A percentile compares a stretch with the other conserved stretches of the same genome.
Evolutionary conservation across 2,329 filamentous ascomycete species (phyloP).

Genomic region (Colletotrichum trifolii): DNA sequence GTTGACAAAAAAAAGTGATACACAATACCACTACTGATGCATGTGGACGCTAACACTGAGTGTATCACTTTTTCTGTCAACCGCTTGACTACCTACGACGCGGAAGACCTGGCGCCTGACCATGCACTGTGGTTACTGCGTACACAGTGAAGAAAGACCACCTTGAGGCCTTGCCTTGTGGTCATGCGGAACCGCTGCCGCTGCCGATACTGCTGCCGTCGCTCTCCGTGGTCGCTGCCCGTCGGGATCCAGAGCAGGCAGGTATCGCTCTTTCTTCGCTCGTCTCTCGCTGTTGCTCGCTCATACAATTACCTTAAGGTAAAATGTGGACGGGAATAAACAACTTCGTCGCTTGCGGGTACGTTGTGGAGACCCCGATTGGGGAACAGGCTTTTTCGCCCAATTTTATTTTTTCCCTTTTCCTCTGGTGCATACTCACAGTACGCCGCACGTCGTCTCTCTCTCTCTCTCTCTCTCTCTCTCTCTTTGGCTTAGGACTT

Average conservation of each 20-base stretch:
- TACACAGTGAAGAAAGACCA: no score
- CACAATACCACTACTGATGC: no score
- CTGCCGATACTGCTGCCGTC: constrained; percentile 4
- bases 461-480: constrained; percentile 11
- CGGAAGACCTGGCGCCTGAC: no score
- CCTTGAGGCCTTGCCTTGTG: neutral
- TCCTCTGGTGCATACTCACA: no score
- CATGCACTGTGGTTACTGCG: no score
- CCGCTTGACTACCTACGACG: no score
- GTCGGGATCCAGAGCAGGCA: no score
- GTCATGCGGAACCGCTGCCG: constrained; percentile 29
- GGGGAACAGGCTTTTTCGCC: constrained; percentile 16
- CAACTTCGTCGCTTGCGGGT: constrained; percentile 28
- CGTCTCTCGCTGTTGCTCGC: constrained; percentile 20
- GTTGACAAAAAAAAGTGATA: no score
- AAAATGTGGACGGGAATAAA: constrained; percentile 21
- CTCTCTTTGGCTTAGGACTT: constrained; percentile 14
- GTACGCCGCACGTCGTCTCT: neutral
- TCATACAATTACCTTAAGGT: no score
- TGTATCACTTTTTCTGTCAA: no score
- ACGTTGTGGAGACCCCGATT: constrained; percentile 29
- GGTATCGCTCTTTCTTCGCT: constrained; percentile 31
- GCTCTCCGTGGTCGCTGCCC: neutral
- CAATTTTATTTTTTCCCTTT: neutral
- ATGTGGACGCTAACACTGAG: no score